Conservation (phyloP, 2,329 filamentous ascomycete genomes). For the Neodidymelliopsis sp. region DNA sequence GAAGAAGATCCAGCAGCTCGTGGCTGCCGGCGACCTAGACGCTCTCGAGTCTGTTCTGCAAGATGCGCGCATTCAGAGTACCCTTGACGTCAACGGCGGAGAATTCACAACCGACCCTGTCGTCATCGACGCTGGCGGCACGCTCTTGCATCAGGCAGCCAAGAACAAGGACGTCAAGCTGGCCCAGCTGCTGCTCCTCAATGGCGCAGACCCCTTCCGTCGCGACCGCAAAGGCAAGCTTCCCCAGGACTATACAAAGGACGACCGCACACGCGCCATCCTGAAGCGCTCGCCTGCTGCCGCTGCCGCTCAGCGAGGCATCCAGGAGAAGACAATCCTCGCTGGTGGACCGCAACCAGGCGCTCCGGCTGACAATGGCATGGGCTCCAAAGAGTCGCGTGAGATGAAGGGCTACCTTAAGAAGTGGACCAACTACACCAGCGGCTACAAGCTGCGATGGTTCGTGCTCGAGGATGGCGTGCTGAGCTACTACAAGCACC, state of each 20-base stretch:
- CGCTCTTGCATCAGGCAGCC: conserved; percentile 90
- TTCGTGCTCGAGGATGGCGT: conserved; percentile 98
- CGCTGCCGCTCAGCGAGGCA: conserved; percentile 89
- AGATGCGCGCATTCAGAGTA: conserved; percentile 83
- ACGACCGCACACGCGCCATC: conserved; percentile 86
- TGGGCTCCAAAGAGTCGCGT: conserved; percentile 82
- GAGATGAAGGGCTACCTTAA: conserved; percentile 99
- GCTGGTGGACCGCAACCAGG: conserved; percentile 71
- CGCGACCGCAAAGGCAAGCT: conserved; percentile 94
- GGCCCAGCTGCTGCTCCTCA: conserved; percentile 88
- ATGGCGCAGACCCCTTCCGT: conserved; percentile 94
- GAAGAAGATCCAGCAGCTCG: conserved; percentile 81
- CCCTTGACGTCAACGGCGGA: conserved; percentile 89
- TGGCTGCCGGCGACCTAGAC: conserved; percentile 76
- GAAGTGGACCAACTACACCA: conserved; percentile 99
- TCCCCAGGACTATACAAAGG: conserved; percentile 94
- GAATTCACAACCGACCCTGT: conserved; percentile 83
- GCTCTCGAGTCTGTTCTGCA: conserved; percentile 80
- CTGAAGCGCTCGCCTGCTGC: conserved; percentile 94
- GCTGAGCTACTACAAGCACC: conserved; percentile 98
- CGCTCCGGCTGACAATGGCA: conserved; percentile 64
- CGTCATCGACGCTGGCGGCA: conserved; percentile 85
- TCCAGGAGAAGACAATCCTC: conserved; percentile 96
- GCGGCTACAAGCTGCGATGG: conserved; percentile 95
- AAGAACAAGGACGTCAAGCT: conserved; percentile 85